These are phyloP conservation scores for Mortierella claussenii DNA, from an alignment of 192 early-diverging fungal species.

Conservation along the genomic window DNA sequence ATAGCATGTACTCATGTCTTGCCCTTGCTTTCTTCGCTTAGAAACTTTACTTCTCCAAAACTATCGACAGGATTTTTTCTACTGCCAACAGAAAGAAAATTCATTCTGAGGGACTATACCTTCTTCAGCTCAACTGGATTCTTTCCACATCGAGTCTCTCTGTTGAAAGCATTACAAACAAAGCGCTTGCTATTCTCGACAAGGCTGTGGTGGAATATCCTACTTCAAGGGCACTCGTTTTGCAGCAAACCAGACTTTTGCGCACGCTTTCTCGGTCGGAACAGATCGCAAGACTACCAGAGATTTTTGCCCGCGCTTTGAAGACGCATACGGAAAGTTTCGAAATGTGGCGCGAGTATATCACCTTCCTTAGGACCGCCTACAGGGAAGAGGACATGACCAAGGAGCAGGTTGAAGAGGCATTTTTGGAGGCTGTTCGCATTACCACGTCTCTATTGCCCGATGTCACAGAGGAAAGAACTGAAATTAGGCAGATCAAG, in stretches of 20 bases:
- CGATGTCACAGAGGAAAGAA: slow-evolving; percentile 58
- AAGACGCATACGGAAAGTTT: slow-evolving; percentile 53
- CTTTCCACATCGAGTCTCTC: slow-evolving; percentile 34
- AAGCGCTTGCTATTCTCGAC: slow-evolving; percentile 53
- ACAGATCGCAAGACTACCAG: slow-evolving; percentile 38
- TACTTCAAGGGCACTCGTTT: slow-evolving; percentile 12
- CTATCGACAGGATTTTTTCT: slow-evolving; percentile 64
- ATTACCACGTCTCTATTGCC: slow-evolving; percentile 60
- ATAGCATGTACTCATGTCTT: background rate
- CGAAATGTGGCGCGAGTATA: slow-evolving; percentile 62
- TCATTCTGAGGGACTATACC: slow-evolving; percentile 63
- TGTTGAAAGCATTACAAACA: slow-evolving; percentile 50
- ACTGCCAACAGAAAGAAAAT: slow-evolving; percentile 53
- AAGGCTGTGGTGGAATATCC: slow-evolving; percentile 54
- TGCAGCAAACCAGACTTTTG: slow-evolving; percentile 40
- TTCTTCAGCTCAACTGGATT: slow-evolving; percentile 61
- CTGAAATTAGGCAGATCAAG: slow-evolving; percentile 59
- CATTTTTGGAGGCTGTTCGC: slow-evolving; percentile 60
- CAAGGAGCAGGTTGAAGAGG: slow-evolving; percentile 44
- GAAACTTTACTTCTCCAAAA: slow-evolving; percentile 68
- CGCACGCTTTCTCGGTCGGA: slow-evolving; percentile 22
- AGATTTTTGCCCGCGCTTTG: slow-evolving; percentile 53
- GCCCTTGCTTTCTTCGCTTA: slow-evolving; percentile 11
- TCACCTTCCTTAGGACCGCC: slow-evolving; percentile 50
- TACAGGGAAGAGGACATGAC: slow-evolving; percentile 52